phyloP scores from a whole-genome alignment of 106 monocot genomes.

The Dendrobium nobile region DNA sequence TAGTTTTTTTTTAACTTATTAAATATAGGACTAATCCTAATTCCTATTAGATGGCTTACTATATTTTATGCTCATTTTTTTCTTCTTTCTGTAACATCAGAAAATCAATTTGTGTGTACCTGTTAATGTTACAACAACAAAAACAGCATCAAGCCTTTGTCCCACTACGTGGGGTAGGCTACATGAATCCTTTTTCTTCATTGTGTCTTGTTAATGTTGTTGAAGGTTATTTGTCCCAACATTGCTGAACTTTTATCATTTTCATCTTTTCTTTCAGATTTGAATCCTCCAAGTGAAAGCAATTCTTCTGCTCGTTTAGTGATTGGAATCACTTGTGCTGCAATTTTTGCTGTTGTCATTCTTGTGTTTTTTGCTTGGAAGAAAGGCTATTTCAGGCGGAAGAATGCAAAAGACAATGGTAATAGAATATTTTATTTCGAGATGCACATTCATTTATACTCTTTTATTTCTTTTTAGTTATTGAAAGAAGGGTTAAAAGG shows the following conservation, averaged over 20 bases:
- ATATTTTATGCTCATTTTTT: background rate
- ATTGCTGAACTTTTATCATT: background rate
- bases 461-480: background rate
- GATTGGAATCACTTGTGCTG: conserved; percentile 4
- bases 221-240: background rate
- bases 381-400: conserved; percentile 6
- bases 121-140: background rate
- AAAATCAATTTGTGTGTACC: background rate
- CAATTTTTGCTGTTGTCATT: background rate
- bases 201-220: background rate
- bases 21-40: background rate
- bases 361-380: conserved; percentile 9
- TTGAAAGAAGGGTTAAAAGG: background rate
- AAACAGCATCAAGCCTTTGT: too few relatives aligned
- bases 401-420: background rate
- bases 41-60: background rate
- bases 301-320: background rate
- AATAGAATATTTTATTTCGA: background rate
- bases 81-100: background rate
- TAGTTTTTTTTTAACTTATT: background rate
- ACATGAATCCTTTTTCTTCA: too few relatives aligned
- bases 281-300: background rate
- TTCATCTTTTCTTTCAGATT: conserved; percentile 4
- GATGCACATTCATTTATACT: background rate
- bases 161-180: too few relatives aligned